Base-by-base conservation (phyloP, 148 eudicot genomes). In the Rhododendron ovatum region DNA sequence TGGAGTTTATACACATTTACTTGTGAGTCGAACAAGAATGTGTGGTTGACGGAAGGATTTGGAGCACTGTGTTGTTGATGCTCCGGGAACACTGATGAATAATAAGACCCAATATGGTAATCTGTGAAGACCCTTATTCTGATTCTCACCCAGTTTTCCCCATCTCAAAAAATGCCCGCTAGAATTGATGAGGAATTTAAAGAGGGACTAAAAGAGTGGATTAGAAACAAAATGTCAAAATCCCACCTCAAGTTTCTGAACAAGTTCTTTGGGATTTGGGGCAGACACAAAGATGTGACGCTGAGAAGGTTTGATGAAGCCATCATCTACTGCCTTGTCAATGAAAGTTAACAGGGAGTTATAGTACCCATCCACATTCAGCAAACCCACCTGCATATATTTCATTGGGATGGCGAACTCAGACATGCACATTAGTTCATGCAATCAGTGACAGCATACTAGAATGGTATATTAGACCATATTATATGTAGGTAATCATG, bases 311-410 rank as follows among this genome's bases (percentile, higher is more conserved):
- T 88, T 84, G 9, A 94, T 93, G 89, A 94, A 94, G 35, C 93
- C 98, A 89, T 94, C 94, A 84, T 94, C 95, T 1, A 94, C 95
- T 12, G 95, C 98, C 85, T 93, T 93, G 83, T 94, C 98, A 26
- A 94, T 92, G 90, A 94, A 93, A 53, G 91, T 90, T 14, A 94
- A 80, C 61, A 94, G 87, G 0, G 83, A 88, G 90, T 94, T 88
- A 78, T 94, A 94, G 87, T 90, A 94, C 1, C 98, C 98, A 89
- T 94, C 98, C 17, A 94, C 98, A 88, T 94, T 94, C 84, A 94
- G 83, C 83, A 94, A 88, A 9, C 98, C 98, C 89, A 94, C 97
- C 96, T 94, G 88, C 87, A 59, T 7, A 63, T 33, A 47, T 47
- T 53, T 22, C 67, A n/a, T 45, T 9, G 24, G 10, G 30, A 79